Percentiles rank a stretch among this genome's conserved stretches.
phyloP scores from a whole-genome alignment of 225 moss, liverwort and hornwort species.

The Thuidium tamariscinum region DNA sequence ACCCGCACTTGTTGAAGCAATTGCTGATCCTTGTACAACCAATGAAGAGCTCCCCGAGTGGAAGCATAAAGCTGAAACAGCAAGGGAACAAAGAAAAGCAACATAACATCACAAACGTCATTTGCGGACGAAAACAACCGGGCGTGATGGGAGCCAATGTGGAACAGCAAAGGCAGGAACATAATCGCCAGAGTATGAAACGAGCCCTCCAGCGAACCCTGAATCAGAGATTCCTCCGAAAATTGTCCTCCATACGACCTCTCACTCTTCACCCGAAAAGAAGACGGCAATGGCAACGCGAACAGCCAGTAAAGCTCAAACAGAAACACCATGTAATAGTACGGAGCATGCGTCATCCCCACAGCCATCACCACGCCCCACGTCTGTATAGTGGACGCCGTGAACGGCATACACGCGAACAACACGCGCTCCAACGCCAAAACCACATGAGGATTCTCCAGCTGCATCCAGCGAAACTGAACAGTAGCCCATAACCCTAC shows the following conservation, averaged over 20 bases:
- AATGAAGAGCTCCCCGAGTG: slow-evolving; percentile 64
- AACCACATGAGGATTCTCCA: slow-evolving; percentile 90
- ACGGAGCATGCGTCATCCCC: slow-evolving; percentile 83
- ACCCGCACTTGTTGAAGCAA: slow-evolving; percentile 69
- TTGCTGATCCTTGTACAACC: slow-evolving; percentile 66
- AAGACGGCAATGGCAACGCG: slow-evolving; percentile 78
- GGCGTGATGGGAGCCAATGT: slow-evolving; percentile 74
- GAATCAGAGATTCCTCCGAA: slow-evolving; percentile 72
- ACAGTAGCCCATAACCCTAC: slow-evolving; percentile 79
- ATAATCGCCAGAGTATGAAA: slow-evolving; percentile 73
- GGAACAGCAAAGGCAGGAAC: slow-evolving; percentile 81
- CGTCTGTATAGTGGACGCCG: slow-evolving; percentile 72
- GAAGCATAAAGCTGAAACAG: slow-evolving; percentile 90
- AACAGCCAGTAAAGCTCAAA: slow-evolving; percentile 97
- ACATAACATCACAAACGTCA: slow-evolving; percentile 72
- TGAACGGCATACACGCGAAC: slow-evolving; percentile 80
- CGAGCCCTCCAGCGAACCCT: slow-evolving; percentile 65
- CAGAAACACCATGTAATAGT: slow-evolving; percentile 73
- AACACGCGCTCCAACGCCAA: slow-evolving; percentile 79
- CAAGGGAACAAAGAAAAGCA: slow-evolving; percentile 93
- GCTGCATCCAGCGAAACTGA: slow-evolving; percentile 95
- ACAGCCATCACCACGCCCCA: slow-evolving; percentile 84
- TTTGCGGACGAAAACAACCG: slow-evolving; percentile 64
- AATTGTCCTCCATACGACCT: slow-evolving; percentile 85
- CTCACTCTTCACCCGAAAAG: slow-evolving; percentile 75